Conservation (phyloP, 2,329 filamentous ascomycete genomes). For the Botrytis sinoallii region DNA sequence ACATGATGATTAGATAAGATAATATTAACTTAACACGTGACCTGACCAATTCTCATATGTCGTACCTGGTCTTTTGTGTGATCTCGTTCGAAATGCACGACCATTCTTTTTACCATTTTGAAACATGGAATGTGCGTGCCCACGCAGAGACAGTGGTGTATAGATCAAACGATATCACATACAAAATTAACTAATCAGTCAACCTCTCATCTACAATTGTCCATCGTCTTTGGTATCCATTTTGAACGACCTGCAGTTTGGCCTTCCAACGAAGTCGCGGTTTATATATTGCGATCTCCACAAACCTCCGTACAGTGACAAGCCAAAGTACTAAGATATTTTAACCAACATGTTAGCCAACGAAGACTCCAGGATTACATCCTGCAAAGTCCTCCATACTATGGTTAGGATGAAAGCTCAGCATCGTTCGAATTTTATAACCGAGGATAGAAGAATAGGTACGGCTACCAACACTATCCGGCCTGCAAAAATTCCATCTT, state of each 20-base stretch:
- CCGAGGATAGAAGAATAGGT: neutral
- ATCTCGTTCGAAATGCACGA: neutral
- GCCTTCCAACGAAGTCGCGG: neutral
- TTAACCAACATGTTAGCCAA: neutral
- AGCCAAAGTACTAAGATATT: neutral
- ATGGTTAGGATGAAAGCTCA: neutral
- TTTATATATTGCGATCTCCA: neutral
- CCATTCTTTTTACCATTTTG: neutral
- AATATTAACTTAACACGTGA: neutral
- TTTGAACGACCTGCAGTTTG: neutral
- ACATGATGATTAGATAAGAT: neutral
- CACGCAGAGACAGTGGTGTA: neutral
- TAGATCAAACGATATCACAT: neutral
- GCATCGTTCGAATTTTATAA: neutral
- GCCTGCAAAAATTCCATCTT: neutral
- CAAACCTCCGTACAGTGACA: neutral
- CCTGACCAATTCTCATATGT: neutral
- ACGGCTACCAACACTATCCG: neutral
- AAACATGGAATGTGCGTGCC: neutral
- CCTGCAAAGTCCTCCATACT: neutral
- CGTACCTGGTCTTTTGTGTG: neutral
- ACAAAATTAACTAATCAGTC: neutral
- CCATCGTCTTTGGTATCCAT: neutral
- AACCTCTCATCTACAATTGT: neutral
- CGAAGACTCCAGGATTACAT: neutral